Base-by-base conservation (phyloP, 2,329 filamentous ascomycete genomes). In the Diaporthe destruens region DNA sequence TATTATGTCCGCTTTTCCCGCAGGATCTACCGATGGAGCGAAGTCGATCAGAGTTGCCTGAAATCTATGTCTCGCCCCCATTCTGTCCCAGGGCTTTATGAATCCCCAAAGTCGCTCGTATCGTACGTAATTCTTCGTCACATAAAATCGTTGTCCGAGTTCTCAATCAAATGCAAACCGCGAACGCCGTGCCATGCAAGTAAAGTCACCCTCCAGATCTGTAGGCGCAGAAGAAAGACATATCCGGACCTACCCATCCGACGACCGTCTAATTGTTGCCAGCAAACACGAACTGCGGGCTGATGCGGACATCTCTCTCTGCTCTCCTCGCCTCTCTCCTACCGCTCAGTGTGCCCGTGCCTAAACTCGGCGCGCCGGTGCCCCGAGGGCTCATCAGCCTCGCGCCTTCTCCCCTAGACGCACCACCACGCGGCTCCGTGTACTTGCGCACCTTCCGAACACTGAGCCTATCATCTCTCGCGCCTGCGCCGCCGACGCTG, bases 371-470 rank as follows among this genome's bases (percentile, higher is more conserved):
- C 49, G 36, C 57, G 14, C 47, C 55, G 20, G 44, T 49, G 2
- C 59, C 66, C 6, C 55, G 65, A 16, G 65, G 55, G 18, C 74
- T 75, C 73, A 75, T 79, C 72, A 80, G 69, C 72, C 79, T 74
- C 71, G 74, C 71, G 20, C 65, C 57, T 51, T 69, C 73, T 51
- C 18, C 71, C 49, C 32, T 47, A 16, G 34, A 69, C 39, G 29
- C 36, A 34, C 36, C 36, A 39, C 56, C 34, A 36, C 77, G 82
- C 84, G 34, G 20, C 78, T 87, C 85, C 0, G 86, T 87, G 75
- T 84, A 87, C 68, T 81, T 79, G 74, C 82, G 82, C 73, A 85
- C 79, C 42, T 84, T 81, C 63, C 86, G 80, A 7, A 88, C 82
- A 34, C 86, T 86, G 12, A 86, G 76, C 23, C 82, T 79, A 23